Conservation (phyloP, 805 yeast species). For the Blastobotrys americana region DNA sequence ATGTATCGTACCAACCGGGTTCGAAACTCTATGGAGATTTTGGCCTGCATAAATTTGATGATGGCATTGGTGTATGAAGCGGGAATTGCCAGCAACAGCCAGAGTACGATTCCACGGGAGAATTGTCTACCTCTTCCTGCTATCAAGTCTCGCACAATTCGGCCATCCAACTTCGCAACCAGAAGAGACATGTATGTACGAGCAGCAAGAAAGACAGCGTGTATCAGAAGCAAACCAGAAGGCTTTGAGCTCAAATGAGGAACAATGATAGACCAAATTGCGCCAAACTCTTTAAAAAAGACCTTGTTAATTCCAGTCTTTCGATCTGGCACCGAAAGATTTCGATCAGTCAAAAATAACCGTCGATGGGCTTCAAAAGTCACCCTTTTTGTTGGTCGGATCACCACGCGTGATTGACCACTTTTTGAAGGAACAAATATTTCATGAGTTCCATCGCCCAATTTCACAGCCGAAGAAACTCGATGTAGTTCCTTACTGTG, state of each 20-base stretch:
- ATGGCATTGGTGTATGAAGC: constrained; percentile 90
- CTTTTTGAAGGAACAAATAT: constrained; percentile 23
- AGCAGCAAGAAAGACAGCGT: constrained; percentile 64
- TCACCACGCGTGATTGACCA: constrained; percentile 20
- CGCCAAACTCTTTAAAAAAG: constrained; percentile 63
- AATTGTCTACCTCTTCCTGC: constrained; percentile 73
- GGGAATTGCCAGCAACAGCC: constrained; percentile 89
- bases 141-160: constrained; percentile 80
- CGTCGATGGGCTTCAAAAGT: constrained; percentile 29
- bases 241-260: constrained; percentile 67
- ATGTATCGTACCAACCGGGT: constrained; percentile 75
- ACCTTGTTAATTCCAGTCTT: constrained; percentile 43
- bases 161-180: constrained; percentile 87
- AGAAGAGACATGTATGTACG: constrained; percentile 83
- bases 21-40: constrained; percentile 76
- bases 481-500: constrained; percentile 15
- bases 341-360: constrained; percentile 18
- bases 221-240: constrained; percentile 56
- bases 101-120: constrained; percentile 66
- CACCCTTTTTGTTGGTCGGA: constrained; percentile 25
- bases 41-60: constrained; percentile 69
- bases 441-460: constrained; percentile 25
- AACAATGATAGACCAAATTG: constrained; percentile 75
- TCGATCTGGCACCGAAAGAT: constrained; percentile 10
- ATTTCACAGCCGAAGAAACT: constrained; percentile 21